Conservation (phyloP, 495 filamentous ascomycete species). For the Trichoderma gamsii region DNA sequence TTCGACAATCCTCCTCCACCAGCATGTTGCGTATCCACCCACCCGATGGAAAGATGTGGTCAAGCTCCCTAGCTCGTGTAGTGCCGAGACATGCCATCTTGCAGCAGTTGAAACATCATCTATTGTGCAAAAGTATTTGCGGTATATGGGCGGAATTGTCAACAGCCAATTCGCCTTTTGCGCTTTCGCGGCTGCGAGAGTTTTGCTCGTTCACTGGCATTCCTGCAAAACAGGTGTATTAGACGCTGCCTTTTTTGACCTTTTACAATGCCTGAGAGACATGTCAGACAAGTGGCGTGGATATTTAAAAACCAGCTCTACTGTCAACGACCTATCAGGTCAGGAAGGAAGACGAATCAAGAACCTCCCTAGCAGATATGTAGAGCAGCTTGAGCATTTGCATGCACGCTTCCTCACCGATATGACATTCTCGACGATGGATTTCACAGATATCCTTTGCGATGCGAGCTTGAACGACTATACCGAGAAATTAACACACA, state of each 20-base stretch:
- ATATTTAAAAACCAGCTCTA: neutral
- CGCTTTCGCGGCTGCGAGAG: slow-evolving; percentile 33
- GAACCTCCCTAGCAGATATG: neutral
- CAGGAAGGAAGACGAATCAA: neutral
- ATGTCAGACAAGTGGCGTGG: slow-evolving; percentile 5
- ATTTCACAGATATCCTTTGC: neutral
- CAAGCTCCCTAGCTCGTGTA: slow-evolving; percentile 33
- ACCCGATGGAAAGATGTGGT: slow-evolving; percentile 28
- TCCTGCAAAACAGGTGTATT: neutral
- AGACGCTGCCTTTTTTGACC: neutral
- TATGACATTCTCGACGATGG: neutral
- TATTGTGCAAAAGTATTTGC: slow-evolving; percentile 35
- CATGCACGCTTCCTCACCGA: neutral
- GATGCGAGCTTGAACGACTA: neutral
- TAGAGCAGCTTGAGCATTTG: neutral
- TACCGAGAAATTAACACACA: neutral
- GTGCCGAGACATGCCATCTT: slow-evolving; percentile 36
- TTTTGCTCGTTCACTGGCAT: slow-evolving; percentile 25
- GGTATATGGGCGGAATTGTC: slow-evolving; percentile 27
- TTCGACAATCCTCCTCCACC: slow-evolving; percentile 40
- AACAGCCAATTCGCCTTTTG: slow-evolving; percentile 37
- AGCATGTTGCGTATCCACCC: slow-evolving; percentile 37
- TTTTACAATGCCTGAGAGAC: neutral
- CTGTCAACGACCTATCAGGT: neutral
- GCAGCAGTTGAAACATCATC: slow-evolving; percentile 34